phyloP scores from a whole-genome alignment of 108 stramenopile species.

The Skeletonema marinoi region DNA sequence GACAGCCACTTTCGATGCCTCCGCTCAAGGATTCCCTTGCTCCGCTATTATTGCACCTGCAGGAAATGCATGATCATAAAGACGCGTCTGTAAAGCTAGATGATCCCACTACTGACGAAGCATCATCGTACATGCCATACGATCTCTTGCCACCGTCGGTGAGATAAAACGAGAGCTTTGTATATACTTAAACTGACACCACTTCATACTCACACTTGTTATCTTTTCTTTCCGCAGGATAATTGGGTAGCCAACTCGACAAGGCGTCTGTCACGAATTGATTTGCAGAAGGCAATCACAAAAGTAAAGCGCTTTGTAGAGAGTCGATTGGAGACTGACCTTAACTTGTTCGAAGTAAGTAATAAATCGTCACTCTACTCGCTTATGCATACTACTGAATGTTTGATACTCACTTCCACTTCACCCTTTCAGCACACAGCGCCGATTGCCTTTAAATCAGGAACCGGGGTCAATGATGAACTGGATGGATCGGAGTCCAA shows the following conservation, averaged over 20 bases:
- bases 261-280: constrained; percentile 34
- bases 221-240: constrained; percentile 6
- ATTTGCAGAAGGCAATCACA: constrained; percentile 41
- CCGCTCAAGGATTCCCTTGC: background rate
- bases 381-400: background rate
- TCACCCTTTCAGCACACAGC: constrained; percentile 33
- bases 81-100: background rate
- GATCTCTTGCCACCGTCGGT: constrained; percentile 19
- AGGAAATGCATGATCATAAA: background rate
- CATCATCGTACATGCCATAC: constrained; percentile 16
- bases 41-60: background rate
- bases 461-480: constrained; percentile 60
- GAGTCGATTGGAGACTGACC: constrained; percentile 32
- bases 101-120: background rate
- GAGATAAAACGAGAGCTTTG: background rate
- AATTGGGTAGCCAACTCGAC: constrained; percentile 50
- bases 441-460: constrained; percentile 43
- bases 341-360: constrained; percentile 47
- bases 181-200: background rate
- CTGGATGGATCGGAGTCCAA: constrained; percentile 53
- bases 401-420: constrained; percentile 3
- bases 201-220: background rate
- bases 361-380: background rate
- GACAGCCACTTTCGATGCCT: background rate
- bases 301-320: constrained; percentile 52